Percentiles rank a stretch among this genome's conserved stretches.
These are phyloP conservation scores for Lentinula raphanica DNA, from an alignment of 768 basidiomycete genomes.

Conservation along the genomic window DNA sequence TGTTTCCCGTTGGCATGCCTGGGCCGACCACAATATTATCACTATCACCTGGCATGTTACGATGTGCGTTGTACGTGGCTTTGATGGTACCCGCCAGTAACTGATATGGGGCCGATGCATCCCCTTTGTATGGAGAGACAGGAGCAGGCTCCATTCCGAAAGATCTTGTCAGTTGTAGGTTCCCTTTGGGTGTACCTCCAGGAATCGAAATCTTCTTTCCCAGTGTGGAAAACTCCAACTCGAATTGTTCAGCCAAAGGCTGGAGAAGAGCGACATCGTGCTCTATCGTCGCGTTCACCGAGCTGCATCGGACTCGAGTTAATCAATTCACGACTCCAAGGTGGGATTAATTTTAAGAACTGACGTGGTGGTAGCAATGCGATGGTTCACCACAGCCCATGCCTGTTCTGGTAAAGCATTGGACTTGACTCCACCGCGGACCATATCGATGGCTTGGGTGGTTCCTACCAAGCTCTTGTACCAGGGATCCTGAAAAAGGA, in stretches of 20 bases:
- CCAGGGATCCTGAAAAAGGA: slow-evolving; percentile 32
- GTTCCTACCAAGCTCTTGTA: slow-evolving; percentile 53
- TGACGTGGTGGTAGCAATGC: slow-evolving; percentile 58
- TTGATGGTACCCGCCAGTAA: slow-evolving; percentile 63
- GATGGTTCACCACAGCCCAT: slow-evolving; percentile 67
- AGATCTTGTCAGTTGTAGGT: slow-evolving; percentile 43
- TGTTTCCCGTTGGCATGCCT: slow-evolving; percentile 57
- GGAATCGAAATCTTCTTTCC: slow-evolving; percentile 33
- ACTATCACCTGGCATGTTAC: slow-evolving; percentile 22
- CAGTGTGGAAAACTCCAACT: slow-evolving; percentile 58
- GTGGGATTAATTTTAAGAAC: slow-evolving; percentile 10
- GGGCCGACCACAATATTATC: slow-evolving; percentile 43
- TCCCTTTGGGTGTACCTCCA: slow-evolving; percentile 31
- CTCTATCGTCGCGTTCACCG: slow-evolving; percentile 38
- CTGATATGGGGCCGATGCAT: slow-evolving; percentile 39
- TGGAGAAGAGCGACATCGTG: slow-evolving; percentile 42
- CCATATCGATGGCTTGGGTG: slow-evolving; percentile 74
- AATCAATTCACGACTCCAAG: slow-evolving; percentile 11
- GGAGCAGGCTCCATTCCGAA: slow-evolving; percentile 64
- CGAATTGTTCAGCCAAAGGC: slow-evolving; percentile 44
- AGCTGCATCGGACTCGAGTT: slow-evolving; percentile 24
- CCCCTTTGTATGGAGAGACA: slow-evolving; percentile 41
- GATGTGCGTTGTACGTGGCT: slow-evolving; percentile 50
- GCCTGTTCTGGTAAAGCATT: slow-evolving; percentile 79
- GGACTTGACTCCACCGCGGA: slow-evolving; percentile 62